These are phyloP conservation scores for Ogataea pignaliae DNA, from an alignment of 805 yeast genomes.

Conservation along the genomic window DNA sequence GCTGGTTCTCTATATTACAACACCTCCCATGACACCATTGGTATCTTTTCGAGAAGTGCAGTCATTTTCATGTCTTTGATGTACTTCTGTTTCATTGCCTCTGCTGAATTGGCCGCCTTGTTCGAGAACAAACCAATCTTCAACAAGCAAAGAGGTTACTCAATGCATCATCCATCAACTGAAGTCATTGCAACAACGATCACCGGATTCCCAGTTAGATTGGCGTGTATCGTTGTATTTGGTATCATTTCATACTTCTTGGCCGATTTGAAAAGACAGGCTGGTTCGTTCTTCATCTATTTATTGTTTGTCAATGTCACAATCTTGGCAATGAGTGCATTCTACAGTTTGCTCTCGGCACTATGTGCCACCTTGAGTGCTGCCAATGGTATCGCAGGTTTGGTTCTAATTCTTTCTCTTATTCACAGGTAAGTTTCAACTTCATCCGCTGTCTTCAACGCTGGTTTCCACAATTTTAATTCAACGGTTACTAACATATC, in stretches of 20 bases:
- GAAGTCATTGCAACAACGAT: conserved; percentile 56
- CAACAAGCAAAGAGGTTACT: conserved; percentile 60
- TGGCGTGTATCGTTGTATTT: conserved; percentile 44
- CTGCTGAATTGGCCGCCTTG: conserved; percentile 57
- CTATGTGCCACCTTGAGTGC: conserved; percentile 43
- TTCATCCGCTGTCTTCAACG: no score
- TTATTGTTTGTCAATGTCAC: conserved; percentile 35
- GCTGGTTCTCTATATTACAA: conserved; percentile 58
- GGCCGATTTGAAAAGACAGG: conserved; percentile 44
- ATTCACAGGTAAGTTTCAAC: conserved; percentile 36
- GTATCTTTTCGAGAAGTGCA: conserved; percentile 63
- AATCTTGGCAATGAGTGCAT: conserved; percentile 43
- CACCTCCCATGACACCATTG: conserved; percentile 43
- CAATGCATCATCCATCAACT: conserved; percentile 60
- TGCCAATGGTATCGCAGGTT: conserved; percentile 60
- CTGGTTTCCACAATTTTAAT: no score
- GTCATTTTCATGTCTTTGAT: conserved; percentile 56
- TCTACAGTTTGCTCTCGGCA: conserved; percentile 54
- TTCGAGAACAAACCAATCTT: conserved; percentile 60
- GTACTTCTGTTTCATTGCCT: conserved; percentile 55
- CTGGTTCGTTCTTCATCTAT: conserved; percentile 53
- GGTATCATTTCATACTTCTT: conserved; percentile 48
- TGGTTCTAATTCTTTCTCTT: conserved; percentile 43
- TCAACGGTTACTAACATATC: no score
- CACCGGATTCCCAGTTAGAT: conserved; percentile 53